These are phyloP conservation scores for Hypomontagnella submonticulosa DNA, from an alignment of 495 filamentous ascomycete species.

Conservation along the genomic window DNA sequence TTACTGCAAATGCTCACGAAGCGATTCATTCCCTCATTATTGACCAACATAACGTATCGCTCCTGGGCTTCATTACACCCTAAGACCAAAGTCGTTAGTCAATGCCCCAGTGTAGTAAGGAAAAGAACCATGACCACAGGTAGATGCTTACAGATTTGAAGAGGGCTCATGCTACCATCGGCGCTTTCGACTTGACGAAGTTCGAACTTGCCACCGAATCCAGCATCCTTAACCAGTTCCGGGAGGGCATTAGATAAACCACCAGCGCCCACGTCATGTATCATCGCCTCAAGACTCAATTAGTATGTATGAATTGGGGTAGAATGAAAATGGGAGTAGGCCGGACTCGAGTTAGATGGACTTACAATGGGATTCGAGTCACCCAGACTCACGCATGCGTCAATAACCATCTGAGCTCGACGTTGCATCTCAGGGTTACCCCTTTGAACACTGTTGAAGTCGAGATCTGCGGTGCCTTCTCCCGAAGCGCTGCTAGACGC, in stretches of 20 bases:
- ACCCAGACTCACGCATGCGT: conserved; percentile 87
- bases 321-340: neutral
- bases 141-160: conserved; percentile 62
- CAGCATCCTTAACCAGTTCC: conserved; percentile 91
- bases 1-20: conserved; percentile 83
- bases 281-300: conserved; percentile 67
- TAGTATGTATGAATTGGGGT: conserved; percentile 1
- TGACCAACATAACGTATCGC: conserved; percentile 88
- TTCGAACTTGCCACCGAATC: conserved; percentile 88
- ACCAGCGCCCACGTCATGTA: conserved; percentile 97
- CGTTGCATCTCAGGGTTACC: conserved; percentile 96
- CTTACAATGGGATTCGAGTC: conserved; percentile 78
- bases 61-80: conserved; percentile 93
- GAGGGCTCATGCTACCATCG: conserved; percentile 89
- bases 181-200: conserved; percentile 90
- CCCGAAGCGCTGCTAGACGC: conserved; percentile 90
- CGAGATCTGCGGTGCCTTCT: conserved; percentile 87
- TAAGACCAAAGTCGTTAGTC: conserved; percentile 11
- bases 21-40: conserved; percentile 78
- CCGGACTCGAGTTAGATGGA: neutral
- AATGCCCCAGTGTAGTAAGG: neutral
- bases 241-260: conserved; percentile 93
- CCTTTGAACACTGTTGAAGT: conserved; percentile 96
- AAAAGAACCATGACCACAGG: conserved; percentile 9
- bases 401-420: conserved; percentile 90